Base-by-base conservation (phyloP, 2,329 filamentous ascomycete genomes). In the Metarhizium humberi region DNA sequence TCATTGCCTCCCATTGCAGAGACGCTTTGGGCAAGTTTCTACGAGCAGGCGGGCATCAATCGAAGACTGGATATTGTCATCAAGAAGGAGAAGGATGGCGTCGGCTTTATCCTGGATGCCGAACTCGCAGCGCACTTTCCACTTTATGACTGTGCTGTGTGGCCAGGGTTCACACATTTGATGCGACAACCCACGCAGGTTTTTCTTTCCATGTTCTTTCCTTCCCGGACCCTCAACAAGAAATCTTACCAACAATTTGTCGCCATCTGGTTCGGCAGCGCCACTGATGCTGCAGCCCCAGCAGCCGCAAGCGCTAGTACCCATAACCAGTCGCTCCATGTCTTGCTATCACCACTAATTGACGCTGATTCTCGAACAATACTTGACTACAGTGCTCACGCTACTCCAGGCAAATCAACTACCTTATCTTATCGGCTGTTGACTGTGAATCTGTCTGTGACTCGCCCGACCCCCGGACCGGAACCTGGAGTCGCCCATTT, bases 401-500 rank as follows among this genome's bases (percentile, higher is more conserved):
- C 8, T 13, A 14, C 38, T 11, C 6, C n/a, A 20, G 1, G 25
- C 42, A 1, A 6, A 7, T 8, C 0, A 11, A 10, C n/a, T 10
- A 8, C 36, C 36, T 52, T 58, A 57, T 57, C 53, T 57, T 57
- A 57, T 57, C 56, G 53, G 56, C 25, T 25, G 25, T 25, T 25
- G 25, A 25, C 25, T 25, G 25, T 57, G 53, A 58, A 53, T 58
- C 25, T 52, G 55, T 47, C 53, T 34, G 30, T 52, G 55, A 48
- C 53, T 36, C 18, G 43, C n/a, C 52, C 54, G 7, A 7, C 32
- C 25, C 25, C 25, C 57, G 50, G 50, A 53, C 47, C 46, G 25
- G 54, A 38, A 56, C 47, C 34, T 52, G 46, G 25, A 13, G 30
- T 34, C 53, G n/a, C 42, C 48, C 60, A 59, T 55, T 63, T 57